Conservation (phyloP, 164 flowering plant genomes). For the Tinospora cordifolia region DNA sequence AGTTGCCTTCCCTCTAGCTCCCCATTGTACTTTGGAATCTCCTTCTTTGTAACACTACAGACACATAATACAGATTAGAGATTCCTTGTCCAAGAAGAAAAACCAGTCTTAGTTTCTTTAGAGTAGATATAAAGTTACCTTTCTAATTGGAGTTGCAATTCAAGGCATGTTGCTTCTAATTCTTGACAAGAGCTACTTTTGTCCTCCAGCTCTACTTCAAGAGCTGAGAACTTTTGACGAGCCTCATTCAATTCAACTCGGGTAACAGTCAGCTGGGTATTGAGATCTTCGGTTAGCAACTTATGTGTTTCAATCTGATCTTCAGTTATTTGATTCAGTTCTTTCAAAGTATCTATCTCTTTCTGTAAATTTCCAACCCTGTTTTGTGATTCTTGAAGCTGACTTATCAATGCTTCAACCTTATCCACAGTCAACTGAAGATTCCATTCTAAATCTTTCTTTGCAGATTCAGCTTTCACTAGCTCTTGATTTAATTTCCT, state of each 20-base stretch:
- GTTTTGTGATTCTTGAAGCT: slow-evolving; percentile 42
- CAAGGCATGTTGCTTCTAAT: slow-evolving; percentile 70
- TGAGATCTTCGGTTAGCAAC: slow-evolving; percentile 61
- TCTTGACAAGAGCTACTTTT: slow-evolving; percentile 61
- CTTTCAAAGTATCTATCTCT: slow-evolving; percentile 39
- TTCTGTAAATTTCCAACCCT: slow-evolving; percentile 27
- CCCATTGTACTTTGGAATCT: slow-evolving; percentile 15
- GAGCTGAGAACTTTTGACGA: slow-evolving; percentile 50
- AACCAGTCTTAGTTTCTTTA: not conserved
- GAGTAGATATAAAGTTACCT: slow-evolving; percentile 39
- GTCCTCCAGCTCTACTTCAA: slow-evolving; percentile 72
- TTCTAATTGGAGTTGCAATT: slow-evolving; percentile 79
- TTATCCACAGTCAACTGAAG: slow-evolving; percentile 29
- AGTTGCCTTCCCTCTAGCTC: slow-evolving; percentile 34
- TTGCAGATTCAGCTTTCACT: slow-evolving; percentile 24
- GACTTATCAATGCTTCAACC: slow-evolving; percentile 26
- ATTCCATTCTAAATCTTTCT: slow-evolving; percentile 37
- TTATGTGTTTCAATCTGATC: slow-evolving; percentile 65
- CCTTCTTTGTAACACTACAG: slow-evolving; percentile 44
- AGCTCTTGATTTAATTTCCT: slow-evolving; percentile 35
- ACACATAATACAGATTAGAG: slow-evolving; percentile 4
- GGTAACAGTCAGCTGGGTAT: slow-evolving; percentile 59
- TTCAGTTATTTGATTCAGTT: slow-evolving; percentile 39
- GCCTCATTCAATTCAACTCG: slow-evolving; percentile 49
- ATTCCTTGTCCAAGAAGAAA: slow-evolving; percentile 5